Evolutionary conservation across 495 filamentous ascomycete genomes (phyloP).

Genomic region (Penicillium fimorum): DNA sequence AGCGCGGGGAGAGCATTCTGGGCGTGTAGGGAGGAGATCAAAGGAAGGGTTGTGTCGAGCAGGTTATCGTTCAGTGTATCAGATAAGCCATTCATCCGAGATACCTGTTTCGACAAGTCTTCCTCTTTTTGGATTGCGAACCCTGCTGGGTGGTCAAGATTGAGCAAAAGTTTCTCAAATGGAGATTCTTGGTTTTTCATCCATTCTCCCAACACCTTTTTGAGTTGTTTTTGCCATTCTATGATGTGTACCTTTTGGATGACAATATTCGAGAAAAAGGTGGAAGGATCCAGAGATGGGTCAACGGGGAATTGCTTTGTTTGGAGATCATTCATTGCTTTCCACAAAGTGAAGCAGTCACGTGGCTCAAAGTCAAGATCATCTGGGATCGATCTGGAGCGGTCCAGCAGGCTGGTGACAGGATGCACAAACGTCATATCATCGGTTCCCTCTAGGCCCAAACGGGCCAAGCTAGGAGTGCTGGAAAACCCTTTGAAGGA

Average conservation of each 20-base stretch:
- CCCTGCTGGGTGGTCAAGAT: conserved; percentile 14
- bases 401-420: conserved; percentile 58
- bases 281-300: conserved; percentile 45
- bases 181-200: conserved; percentile 59
- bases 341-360: conserved; percentile 66
- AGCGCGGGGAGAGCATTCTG: conserved; percentile 68
- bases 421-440: conserved; percentile 67
- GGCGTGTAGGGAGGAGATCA: conserved; percentile 60
- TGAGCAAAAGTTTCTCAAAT: conserved; percentile 55
- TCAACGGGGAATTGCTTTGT: conserved; percentile 46
- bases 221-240: conserved; percentile 62
- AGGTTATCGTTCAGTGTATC: conserved; percentile 18
- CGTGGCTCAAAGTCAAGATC: conserved; percentile 68
- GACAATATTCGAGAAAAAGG: conserved; percentile 38
- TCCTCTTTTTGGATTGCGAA: not conserved
- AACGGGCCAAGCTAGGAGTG: conserved; percentile 31
- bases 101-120: conserved; percentile 9
- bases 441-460: conserved; percentile 53
- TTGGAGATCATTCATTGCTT: conserved; percentile 54
- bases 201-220: conserved; percentile 57
- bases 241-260: conserved; percentile 62
- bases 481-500: conserved; percentile 55
- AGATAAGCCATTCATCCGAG: not conserved
- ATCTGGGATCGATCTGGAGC: conserved; percentile 56
- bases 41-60: conserved; percentile 51